Evolutionary conservation across 805 yeast species (phyloP).

Genomic region (Pichia californica): DNA sequence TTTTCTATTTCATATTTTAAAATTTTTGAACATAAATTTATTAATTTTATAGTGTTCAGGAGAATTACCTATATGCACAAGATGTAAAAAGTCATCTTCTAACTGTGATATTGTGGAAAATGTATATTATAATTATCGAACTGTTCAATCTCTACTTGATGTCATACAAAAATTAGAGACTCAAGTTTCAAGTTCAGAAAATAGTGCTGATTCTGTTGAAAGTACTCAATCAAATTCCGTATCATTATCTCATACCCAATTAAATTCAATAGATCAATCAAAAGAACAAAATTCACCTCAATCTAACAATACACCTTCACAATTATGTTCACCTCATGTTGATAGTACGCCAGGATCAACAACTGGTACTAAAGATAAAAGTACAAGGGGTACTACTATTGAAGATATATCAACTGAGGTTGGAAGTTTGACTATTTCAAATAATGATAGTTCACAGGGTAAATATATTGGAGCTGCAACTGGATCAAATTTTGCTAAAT

Average conservation of each 20-base stretch:
- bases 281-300: neutral
- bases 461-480: too few species aligned
- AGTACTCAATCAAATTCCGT: too few species aligned
- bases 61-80: constrained; percentile 18
- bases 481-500: too few species aligned
- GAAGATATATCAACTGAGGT: constrained; percentile 23
- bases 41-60: constrained; percentile 19
- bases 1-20: neutral
- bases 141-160: constrained; percentile 14
- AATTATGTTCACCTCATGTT: neutral
- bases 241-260: too few species aligned
- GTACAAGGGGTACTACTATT: constrained; percentile 9
- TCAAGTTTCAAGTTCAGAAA: too few species aligned
- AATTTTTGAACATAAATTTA: too few species aligned
- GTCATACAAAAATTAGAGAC: constrained; percentile 15
- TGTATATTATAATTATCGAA: constrained; percentile 19
- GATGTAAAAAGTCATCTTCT: constrained; percentile 16
- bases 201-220: too few species aligned
- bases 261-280: too few species aligned
- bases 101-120: constrained; percentile 19
- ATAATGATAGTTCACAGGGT: too few species aligned
- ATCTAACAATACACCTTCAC: neutral
- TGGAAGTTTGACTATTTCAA: constrained; percentile 20
- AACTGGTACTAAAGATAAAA: neutral
- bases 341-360: neutral